Conservation (phyloP, 2,329 filamentous ascomycete species). For the Atkinsonella hypoxylon region DNA sequence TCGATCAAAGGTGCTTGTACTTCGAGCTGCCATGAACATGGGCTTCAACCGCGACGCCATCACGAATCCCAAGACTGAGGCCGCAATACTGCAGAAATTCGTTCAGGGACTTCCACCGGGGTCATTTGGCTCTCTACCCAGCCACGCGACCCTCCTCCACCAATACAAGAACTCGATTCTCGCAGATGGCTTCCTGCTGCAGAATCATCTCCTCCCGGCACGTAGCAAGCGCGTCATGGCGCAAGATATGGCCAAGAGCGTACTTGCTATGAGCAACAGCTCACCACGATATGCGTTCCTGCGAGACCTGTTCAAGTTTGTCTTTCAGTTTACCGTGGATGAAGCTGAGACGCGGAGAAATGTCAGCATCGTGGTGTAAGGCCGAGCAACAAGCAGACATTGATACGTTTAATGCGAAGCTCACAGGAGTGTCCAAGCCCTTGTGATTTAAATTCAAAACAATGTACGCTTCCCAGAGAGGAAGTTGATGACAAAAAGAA, state of each 20-base stretch:
- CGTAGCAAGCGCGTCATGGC: conserved; percentile 50
- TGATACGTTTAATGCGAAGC: background rate
- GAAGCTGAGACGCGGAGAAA: conserved; percentile 59
- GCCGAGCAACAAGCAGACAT: background rate
- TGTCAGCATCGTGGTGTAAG: conserved; percentile 45
- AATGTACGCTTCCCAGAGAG: background rate
- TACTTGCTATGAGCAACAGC: conserved; percentile 61
- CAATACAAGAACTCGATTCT: conserved; percentile 73
- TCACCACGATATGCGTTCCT: conserved; percentile 64
- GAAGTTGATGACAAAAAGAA: background rate
- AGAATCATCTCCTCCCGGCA: conserved; percentile 30
- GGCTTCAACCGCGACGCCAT: conserved; percentile 57
- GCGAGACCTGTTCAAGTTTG: conserved; percentile 67
- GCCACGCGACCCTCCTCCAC: conserved; percentile 60
- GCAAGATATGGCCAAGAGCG: conserved; percentile 67
- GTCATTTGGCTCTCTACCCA: conserved; percentile 62
- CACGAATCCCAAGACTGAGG: conserved; percentile 30
- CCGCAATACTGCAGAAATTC: conserved; percentile 56
- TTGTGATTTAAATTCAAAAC: background rate
- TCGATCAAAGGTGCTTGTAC: conserved; percentile 64
- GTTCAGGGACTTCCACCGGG: conserved; percentile 63
- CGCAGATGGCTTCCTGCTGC: conserved; percentile 49
- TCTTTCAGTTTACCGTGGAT: conserved; percentile 75
- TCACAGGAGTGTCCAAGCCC: background rate
- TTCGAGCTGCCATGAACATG: conserved; percentile 76